Base-by-base conservation (phyloP, 2,329 filamentous ascomycete genomes). In the Elsinoe perseae region DNA sequence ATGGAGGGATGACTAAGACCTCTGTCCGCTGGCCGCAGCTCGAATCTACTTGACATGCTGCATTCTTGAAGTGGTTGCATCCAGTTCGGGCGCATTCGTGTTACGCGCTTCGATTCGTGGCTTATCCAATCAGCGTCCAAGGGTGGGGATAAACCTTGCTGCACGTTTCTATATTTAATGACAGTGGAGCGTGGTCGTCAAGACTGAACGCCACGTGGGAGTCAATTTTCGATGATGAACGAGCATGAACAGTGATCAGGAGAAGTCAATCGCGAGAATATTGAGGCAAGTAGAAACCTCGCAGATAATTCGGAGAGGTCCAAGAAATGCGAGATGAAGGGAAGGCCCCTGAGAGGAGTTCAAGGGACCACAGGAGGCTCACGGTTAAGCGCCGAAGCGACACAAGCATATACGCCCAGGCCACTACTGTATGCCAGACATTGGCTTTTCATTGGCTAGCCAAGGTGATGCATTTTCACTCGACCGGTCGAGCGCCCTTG, bases 361-460 rank as follows among this genome's bases (percentile, higher is more conserved):
- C n/a, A n/a, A n/a, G n/a, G 30, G 30, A 25, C 48, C 48, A 52
- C 28, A 28, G 23, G 18, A 18, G 28, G 28, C 48, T 52, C 48
- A 38, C 48, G 48, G 16, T 52, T 52, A 52, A 52, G 48, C 48
- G 48, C 48, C 48, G 48, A 52, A 52, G 28, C 48, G 48, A 52
- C 48, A n/a, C 27, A 34, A 52, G 48, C 48, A 52, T 52, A 34
- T 38, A 34, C 48, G 48, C 48, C 48, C 20, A 52, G 48, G 8
- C 48, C 48, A 25, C 48, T 38, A 52, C 20, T 4, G 14, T 27
- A 32, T 25, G 28, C 28, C n/a, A 14, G 9, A 32, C 28, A 52
- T 20, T 28, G 4, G 18, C 18, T 16, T 36, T 16, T 38, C 48
- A 52, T 52, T 52, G 48, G 48, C 18, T 20, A 23, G 48, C 48